phyloP scores from a whole-genome alignment of 331 rosid genomes.

The Acacia concinna region DNA sequence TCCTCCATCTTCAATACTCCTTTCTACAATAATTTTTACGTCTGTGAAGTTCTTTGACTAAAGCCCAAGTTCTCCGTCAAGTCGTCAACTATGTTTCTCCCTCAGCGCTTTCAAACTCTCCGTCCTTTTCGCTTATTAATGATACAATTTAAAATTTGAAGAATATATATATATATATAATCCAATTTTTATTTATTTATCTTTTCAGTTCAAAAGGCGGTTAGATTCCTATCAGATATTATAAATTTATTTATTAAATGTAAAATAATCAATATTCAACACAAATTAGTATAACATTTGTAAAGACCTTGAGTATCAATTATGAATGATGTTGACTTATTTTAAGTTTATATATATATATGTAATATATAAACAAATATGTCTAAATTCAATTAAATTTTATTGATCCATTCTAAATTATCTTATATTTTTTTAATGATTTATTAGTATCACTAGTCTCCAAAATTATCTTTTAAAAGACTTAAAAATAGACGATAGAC shows the following conservation, averaged over 20 bases:
- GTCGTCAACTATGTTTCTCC: neutral
- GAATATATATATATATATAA: too few species aligned
- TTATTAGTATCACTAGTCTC: too few species aligned
- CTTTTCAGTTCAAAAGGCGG: too few species aligned
- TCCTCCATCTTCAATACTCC: neutral
- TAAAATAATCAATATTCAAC: neutral
- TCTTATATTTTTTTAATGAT: too few species aligned
- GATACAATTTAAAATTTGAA: neutral
- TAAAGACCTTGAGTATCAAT: neutral
- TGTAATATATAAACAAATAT: too few species aligned
- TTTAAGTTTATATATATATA: too few species aligned
- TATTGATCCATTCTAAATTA: neutral
- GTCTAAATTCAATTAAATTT: too few species aligned
- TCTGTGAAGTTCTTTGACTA: neutral
- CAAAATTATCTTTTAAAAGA: too few species aligned
- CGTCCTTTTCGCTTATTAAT: neutral
- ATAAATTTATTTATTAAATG: neutral
- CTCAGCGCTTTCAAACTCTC: neutral
- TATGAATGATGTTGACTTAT: neutral
- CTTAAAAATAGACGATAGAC: too few species aligned
- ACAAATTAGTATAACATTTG: too few species aligned
- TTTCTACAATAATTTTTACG: neutral
- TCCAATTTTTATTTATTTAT: too few species aligned
- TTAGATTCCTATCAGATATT: neutral
- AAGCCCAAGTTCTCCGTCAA: neutral